phyloP scores from a whole-genome alignment of 108 stramenopile genomes.

The Cyclotella sp. region DNA sequence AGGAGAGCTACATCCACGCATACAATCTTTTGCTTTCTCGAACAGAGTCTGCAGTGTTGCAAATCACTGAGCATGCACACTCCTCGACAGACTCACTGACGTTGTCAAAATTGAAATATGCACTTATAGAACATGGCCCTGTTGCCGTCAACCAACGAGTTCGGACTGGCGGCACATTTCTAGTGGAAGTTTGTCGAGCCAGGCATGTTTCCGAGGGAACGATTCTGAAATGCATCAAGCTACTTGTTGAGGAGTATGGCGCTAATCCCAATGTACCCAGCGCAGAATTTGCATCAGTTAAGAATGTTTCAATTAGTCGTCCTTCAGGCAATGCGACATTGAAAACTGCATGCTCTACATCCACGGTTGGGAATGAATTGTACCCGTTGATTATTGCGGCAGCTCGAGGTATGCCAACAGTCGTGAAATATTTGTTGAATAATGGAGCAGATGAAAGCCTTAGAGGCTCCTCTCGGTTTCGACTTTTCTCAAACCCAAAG shows the following conservation, averaged over 20 bases:
- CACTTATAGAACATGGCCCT: slow-evolving; percentile 74
- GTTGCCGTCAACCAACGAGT: slow-evolving; percentile 72
- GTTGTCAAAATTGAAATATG: slow-evolving; percentile 45
- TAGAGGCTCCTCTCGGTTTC: slow-evolving; percentile 49
- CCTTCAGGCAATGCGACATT: slow-evolving; percentile 24
- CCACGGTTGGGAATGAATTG: slow-evolving; percentile 39
- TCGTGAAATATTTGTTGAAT: slow-evolving; percentile 73
- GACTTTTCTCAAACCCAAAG: slow-evolving; percentile 54
- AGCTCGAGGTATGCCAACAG: slow-evolving; percentile 78
- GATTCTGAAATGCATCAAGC: slow-evolving; percentile 75
- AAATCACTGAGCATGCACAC: slow-evolving; percentile 42
- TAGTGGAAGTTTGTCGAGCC: slow-evolving; percentile 81
- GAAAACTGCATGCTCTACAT: slow-evolving; percentile 31
- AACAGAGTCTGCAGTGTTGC: slow-evolving; percentile 42
- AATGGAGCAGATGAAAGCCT: slow-evolving; percentile 24
- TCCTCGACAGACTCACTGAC: slow-evolving; percentile 57
- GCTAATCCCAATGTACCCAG: slow-evolving; percentile 71
- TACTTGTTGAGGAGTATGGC: slow-evolving; percentile 68
- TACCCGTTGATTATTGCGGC: slow-evolving; percentile 82
- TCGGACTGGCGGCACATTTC: slow-evolving; percentile 77
- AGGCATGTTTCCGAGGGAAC: slow-evolving; percentile 60
- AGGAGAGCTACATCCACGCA: slow-evolving; percentile 47
- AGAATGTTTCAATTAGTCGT: not conserved
- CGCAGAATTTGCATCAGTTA: slow-evolving; percentile 45
- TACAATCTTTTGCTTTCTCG: slow-evolving; percentile 46